Conservation (phyloP, 208 protist genomes). For the Trypanosoma rangeli region DNA sequence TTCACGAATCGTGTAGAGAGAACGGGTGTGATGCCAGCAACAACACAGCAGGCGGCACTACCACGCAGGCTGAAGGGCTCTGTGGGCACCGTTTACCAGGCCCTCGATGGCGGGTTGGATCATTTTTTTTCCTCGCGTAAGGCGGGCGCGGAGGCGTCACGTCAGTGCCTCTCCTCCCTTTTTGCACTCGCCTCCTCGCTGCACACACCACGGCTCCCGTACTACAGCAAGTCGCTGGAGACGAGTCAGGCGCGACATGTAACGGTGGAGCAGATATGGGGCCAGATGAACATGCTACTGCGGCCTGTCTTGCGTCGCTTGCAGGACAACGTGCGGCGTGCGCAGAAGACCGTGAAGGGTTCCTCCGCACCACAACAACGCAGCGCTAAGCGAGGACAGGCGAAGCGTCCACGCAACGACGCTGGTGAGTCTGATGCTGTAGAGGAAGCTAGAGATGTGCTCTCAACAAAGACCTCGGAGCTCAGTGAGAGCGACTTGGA, state of each 20-base stretch:
- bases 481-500: constrained; percentile 80
- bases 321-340: constrained; percentile 55
- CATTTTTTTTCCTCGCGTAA: constrained; percentile 48
- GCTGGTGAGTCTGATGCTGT: constrained; percentile 1
- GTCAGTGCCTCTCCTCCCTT: constrained; percentile 70
- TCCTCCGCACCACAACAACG: constrained; percentile 8
- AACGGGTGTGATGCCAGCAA: background rate
- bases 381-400: background rate
- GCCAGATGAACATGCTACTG: constrained; percentile 79
- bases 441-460: constrained; percentile 20
- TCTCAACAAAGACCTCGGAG: constrained; percentile 39
- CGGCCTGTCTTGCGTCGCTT: constrained; percentile 79
- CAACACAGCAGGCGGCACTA: constrained; percentile 16
- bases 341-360: constrained; percentile 42
- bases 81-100: constrained; percentile 4
- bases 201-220: constrained; percentile 69
- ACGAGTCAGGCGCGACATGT: constrained; percentile 59
- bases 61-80: constrained; percentile 31
- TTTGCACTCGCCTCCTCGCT: constrained; percentile 75
- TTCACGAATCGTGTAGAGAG: background rate
- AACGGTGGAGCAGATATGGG: constrained; percentile 88
- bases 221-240: constrained; percentile 55
- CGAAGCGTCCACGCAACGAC: constrained; percentile 7
- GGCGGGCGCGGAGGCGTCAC: constrained; percentile 34
- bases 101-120: constrained; percentile 34